Percentiles rank a stretch among this genome's conserved stretches.
phyloP scores from a whole-genome alignment of 805 yeast species.

The Allodekkera sacchari region DNA sequence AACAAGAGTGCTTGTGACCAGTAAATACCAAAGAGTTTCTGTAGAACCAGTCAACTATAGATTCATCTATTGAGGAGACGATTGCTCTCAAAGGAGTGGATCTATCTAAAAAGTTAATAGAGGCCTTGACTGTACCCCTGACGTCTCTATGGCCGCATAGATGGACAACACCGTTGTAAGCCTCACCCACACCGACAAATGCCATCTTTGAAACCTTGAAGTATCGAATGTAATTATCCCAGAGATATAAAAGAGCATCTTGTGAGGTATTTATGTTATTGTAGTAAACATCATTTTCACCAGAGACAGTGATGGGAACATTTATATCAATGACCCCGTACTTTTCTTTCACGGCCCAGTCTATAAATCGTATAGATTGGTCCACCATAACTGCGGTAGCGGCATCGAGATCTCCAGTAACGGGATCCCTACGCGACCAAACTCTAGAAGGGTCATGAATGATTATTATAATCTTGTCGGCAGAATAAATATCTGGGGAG shows the following conservation, averaged over 20 bases:
- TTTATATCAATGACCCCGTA: slow-evolving; percentile 81
- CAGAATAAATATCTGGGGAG: slow-evolving; percentile 58
- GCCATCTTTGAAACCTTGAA: slow-evolving; percentile 65
- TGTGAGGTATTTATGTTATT: slow-evolving; percentile 64
- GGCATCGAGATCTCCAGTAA: slow-evolving; percentile 70
- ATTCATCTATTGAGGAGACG: slow-evolving; percentile 83
- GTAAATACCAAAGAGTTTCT: slow-evolving; percentile 80
- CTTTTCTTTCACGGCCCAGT: slow-evolving; percentile 51
- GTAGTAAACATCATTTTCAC: slow-evolving; percentile 41
- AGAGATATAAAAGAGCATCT: slow-evolving; percentile 66
- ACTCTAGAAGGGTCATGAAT: slow-evolving; percentile 90
- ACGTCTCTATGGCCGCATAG: slow-evolving; percentile 76
- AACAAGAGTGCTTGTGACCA: slow-evolving; percentile 64
- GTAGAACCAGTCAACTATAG: slow-evolving; percentile 86
- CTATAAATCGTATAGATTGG: slow-evolving; percentile 59
- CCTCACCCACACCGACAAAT: slow-evolving; percentile 83
- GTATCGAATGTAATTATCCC: slow-evolving; percentile 86
- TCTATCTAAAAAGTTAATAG: slow-evolving; percentile 61
- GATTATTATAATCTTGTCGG: slow-evolving; percentile 56
- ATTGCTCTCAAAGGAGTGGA: slow-evolving; percentile 64
- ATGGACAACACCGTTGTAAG: slow-evolving; percentile 81
- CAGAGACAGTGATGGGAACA: slow-evolving; percentile 52
- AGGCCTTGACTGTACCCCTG: slow-evolving; percentile 55
- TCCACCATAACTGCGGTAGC: slow-evolving; percentile 69
- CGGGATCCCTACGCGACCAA: slow-evolving; percentile 80